These are phyloP conservation scores for Arabidopsis lyrata DNA, from an alignment of 441 rosid genomes.

Conservation along the genomic window DNA sequence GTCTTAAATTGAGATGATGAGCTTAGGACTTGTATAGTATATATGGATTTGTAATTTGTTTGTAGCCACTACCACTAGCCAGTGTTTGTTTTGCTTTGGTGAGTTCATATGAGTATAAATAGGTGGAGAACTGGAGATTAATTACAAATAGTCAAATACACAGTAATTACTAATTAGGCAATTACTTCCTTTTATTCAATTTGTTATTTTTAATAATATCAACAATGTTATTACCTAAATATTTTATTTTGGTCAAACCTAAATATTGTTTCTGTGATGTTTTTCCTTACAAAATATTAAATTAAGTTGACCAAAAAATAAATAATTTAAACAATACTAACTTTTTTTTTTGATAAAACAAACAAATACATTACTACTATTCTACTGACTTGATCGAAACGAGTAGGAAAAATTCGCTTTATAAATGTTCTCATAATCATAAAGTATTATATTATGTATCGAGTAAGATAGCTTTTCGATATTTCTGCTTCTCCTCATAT, in stretches of 20 bases:
- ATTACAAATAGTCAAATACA: background rate
- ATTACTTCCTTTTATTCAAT: background rate
- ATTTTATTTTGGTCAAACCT: too few species aligned
- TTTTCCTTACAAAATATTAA: too few species aligned
- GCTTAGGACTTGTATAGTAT: background rate
- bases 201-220: background rate
- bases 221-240: background rate
- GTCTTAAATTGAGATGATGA: conserved; percentile 4
- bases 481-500: too few species aligned
- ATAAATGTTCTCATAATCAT: too few species aligned
- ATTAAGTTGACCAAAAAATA: background rate
- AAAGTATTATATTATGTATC: too few species aligned
- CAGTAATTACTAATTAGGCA: background rate
- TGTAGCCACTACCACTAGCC: background rate
- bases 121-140: background rate
- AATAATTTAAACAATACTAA: too few species aligned
- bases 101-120: conserved; percentile 2
- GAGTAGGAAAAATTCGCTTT: background rate
- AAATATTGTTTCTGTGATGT: too few species aligned
- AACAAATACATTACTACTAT: background rate
- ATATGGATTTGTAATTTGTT: background rate
- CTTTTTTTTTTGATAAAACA: too few species aligned
- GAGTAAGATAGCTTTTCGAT: too few species aligned
- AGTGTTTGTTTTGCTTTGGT: background rate
- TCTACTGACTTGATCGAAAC: background rate